Conservation (phyloP, 1,284 basidiomycete genomes). For the Chalciporus piperatoides region DNA sequence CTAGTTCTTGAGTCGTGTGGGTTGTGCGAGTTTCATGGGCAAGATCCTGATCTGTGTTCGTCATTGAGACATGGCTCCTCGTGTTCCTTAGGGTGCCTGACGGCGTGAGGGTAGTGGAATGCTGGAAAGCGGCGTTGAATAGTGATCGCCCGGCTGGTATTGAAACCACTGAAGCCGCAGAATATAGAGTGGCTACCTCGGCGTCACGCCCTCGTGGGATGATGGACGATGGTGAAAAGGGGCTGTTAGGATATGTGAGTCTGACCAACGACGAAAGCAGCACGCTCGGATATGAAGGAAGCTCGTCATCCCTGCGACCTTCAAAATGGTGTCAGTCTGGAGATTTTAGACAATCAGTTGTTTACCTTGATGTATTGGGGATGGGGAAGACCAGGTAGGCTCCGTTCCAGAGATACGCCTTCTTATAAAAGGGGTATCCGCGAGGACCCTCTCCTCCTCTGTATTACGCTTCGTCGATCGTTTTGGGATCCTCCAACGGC, state of each 20-base stretch:
- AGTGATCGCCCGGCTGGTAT: slow-evolving; percentile 47
- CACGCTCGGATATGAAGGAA: slow-evolving; percentile 37
- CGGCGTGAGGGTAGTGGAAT: slow-evolving; percentile 37
- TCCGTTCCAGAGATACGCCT: slow-evolving; percentile 26
- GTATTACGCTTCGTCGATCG: slow-evolving; percentile 11
- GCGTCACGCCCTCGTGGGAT: slow-evolving; percentile 52
- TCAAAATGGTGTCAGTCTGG: slow-evolving; percentile 15
- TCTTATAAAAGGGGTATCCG: slow-evolving; percentile 16
- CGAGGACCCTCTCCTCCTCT: slow-evolving; percentile 14
- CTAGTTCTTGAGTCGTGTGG: slow-evolving; percentile 61
- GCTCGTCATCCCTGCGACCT: slow-evolving; percentile 26
- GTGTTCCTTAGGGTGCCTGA: slow-evolving; percentile 31
- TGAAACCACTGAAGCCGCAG: slow-evolving; percentile 74
- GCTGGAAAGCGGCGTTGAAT: slow-evolving; percentile 34
- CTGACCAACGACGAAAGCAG: slow-evolving; percentile 78
- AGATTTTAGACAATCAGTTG: neutral
- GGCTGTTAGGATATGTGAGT: slow-evolving; percentile 73
- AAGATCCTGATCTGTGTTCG: slow-evolving; percentile 25
- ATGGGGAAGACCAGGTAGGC: slow-evolving; percentile 9
- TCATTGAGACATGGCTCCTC: slow-evolving; percentile 19
- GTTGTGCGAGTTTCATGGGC: slow-evolving; percentile 43
- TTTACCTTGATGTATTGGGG: slow-evolving; percentile 24
- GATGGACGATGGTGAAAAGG: slow-evolving; percentile 46
- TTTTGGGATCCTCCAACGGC: slow-evolving; percentile 62
- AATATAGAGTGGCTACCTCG: slow-evolving; percentile 81